A percentile compares a stretch with the other conserved stretches of the same genome.
Conservation (phyloP, 202 grass and related monocot species). For the Carex sylvatica region DNA sequence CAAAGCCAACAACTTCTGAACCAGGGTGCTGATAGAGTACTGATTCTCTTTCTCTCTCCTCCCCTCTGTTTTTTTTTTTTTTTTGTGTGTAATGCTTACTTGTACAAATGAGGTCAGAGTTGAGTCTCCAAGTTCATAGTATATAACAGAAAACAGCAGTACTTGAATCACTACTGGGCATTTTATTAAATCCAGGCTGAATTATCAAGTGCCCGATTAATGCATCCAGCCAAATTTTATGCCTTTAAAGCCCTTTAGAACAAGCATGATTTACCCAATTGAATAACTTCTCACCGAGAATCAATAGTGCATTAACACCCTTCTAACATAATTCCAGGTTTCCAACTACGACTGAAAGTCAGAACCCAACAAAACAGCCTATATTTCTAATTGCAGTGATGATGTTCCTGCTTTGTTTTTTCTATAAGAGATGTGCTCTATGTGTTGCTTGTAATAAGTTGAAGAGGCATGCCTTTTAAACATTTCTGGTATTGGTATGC, state of each 20-base stretch:
- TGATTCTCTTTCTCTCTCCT: background rate
- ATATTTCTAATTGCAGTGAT: background rate
- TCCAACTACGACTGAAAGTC: background rate
- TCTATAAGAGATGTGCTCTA: too few species aligned
- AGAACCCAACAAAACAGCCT: background rate
- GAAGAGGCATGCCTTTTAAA: too few species aligned
- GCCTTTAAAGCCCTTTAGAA: background rate
- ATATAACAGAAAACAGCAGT: background rate
- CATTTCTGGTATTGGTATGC: too few species aligned
- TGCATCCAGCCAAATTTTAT: constrained; percentile 1
- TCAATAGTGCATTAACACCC: background rate
- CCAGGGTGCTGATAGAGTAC: background rate
- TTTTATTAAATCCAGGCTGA: background rate
- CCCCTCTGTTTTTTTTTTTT: background rate
- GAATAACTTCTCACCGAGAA: background rate
- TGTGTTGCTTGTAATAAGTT: too few species aligned
- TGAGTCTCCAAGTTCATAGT: background rate
- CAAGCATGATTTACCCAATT: background rate
- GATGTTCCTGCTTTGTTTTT: too few species aligned
- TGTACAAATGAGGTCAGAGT: background rate
- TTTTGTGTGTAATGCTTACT: background rate
- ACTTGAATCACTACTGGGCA: background rate
- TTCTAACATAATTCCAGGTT: background rate
- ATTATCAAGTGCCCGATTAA: background rate
- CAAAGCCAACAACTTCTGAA: background rate